A percentile compares a stretch with the other conserved stretches of the same genome.
Conservation (phyloP, 805 yeast species). For the Alloascoidea africana region DNA sequence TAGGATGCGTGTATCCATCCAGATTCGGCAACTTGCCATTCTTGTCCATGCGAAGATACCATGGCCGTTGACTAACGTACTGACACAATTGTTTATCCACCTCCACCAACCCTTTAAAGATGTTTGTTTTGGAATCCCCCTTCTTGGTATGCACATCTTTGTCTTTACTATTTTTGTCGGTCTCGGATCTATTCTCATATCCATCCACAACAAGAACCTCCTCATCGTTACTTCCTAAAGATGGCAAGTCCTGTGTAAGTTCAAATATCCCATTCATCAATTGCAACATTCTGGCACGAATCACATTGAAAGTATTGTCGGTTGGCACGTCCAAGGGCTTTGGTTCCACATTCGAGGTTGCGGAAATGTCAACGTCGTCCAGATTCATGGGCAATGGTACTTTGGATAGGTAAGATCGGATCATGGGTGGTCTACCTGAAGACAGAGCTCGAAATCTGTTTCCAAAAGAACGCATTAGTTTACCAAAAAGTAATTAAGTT, state of each 20-base stretch:
- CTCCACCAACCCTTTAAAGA: constrained; percentile 14
- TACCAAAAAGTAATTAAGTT: too few relatives aligned
- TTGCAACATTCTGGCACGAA: constrained; percentile 7
- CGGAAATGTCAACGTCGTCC: constrained; percentile 15
- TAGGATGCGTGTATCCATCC: neutral
- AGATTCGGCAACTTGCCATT: constrained; percentile 9
- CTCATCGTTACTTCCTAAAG: neutral
- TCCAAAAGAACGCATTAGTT: too few relatives aligned
- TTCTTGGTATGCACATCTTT: too few relatives aligned
- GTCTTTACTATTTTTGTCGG: constrained; percentile 4
- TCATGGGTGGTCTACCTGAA: constrained; percentile 9
- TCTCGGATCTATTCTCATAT: neutral
- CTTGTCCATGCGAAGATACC: constrained; percentile 15
- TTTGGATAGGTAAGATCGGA: constrained; percentile 10
- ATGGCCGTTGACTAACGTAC: constrained; percentile 8
- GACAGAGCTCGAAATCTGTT: constrained; percentile 5
- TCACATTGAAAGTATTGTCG: constrained; percentile 9
- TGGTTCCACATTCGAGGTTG: constrained; percentile 2
- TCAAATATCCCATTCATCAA: constrained; percentile 12
- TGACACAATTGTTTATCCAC: constrained; percentile 14
- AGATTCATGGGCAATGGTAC: constrained; percentile 20
- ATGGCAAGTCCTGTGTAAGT: constrained; percentile 1
- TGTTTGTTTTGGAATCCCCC: too few relatives aligned
- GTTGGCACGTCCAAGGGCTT: constrained; percentile 9
- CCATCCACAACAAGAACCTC: too few relatives aligned